A percentile compares a stretch with the other conserved stretches of the same genome.
These are phyloP conservation scores for Cyclanthera cordifolia DNA, from an alignment of 306 rosid species.

Conservation along the genomic window DNA sequence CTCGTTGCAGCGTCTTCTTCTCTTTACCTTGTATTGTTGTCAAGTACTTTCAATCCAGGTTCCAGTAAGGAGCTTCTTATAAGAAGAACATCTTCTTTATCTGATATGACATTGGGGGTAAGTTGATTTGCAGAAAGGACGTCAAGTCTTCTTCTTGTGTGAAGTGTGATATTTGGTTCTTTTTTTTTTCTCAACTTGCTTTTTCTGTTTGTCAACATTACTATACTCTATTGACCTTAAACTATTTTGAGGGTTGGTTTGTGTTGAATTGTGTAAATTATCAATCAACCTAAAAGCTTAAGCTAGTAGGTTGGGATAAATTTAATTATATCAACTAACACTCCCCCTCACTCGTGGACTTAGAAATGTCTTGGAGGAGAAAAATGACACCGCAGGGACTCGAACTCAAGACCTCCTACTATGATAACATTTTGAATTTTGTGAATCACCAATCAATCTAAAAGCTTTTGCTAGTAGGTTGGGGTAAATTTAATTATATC, in stretches of 20 bases:
- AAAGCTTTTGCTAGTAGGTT: too few relatives aligned
- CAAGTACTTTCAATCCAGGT: conserved; percentile 46
- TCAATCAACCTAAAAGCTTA: too few relatives aligned
- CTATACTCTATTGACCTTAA: neutral
- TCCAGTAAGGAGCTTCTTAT: conserved; percentile 33
- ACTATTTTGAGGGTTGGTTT: neutral
- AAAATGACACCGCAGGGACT: too few relatives aligned
- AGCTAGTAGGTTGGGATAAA: too few relatives aligned
- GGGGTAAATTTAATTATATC: too few relatives aligned
- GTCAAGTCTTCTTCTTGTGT: neutral
- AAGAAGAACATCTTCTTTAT: conserved; percentile 56
- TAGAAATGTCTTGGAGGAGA: too few relatives aligned
- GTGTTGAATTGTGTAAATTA: neutral
- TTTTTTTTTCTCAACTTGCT: neutral
- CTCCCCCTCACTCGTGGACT: too few relatives aligned
- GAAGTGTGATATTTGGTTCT: neutral
- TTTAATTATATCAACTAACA: too few relatives aligned
- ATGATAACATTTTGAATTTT: too few relatives aligned
- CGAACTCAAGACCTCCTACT: too few relatives aligned
- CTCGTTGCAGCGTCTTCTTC: conserved; percentile 54
- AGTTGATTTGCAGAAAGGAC: conserved; percentile 21
- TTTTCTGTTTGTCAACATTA: neutral
- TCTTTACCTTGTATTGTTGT: conserved; percentile 44
- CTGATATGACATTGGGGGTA: conserved; percentile 71
- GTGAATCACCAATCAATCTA: too few relatives aligned